These are phyloP conservation scores for Penicillium nordicum DNA, from an alignment of 2,329 filamentous ascomycete species.

Conservation along the genomic window DNA sequence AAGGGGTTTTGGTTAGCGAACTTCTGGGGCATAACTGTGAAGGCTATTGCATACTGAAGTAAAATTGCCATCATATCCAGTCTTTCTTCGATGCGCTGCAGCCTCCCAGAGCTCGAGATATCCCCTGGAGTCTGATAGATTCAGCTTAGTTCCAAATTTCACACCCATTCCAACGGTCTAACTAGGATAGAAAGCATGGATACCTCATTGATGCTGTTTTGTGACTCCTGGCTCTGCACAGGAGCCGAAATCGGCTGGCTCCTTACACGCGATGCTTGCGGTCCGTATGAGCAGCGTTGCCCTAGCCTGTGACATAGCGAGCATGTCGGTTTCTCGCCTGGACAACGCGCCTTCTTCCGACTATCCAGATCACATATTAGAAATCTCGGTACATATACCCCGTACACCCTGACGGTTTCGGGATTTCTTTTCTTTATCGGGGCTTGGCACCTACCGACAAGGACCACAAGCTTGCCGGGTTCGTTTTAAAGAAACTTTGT, in stretches of 20 bases:
- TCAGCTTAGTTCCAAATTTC: not conserved
- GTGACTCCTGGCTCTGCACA: not conserved
- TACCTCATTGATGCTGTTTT: not conserved
- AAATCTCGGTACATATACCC: not conserved
- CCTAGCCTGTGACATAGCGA: constrained; percentile 24
- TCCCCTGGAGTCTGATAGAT: not conserved
- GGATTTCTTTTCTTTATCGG: not conserved
- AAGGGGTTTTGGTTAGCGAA: fast-evolving
- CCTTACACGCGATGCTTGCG: constrained; percentile 7
- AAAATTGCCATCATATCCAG: constrained; percentile 21
- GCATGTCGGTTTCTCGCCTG: constrained; percentile 27
- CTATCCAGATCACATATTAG: constrained; percentile 4
- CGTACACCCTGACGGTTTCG: not conserved
- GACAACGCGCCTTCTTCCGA: constrained; percentile 29
- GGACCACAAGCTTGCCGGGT: constrained; percentile 28
- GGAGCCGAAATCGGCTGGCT: not conserved
- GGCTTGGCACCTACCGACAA: constrained; percentile 21
- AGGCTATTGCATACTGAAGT: constrained; percentile 9
- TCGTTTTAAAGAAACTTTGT: constrained; percentile 26
- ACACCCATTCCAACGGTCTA: not conserved
- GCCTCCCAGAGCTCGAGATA: constrained; percentile 7
- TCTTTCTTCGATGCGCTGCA: constrained; percentile 23
- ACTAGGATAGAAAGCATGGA: not conserved
- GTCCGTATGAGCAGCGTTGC: constrained; percentile 21
- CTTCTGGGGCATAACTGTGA: not conserved